Base-by-base conservation (phyloP, 2,329 filamentous ascomycete genomes). In the Grosmannia serpens region DNA sequence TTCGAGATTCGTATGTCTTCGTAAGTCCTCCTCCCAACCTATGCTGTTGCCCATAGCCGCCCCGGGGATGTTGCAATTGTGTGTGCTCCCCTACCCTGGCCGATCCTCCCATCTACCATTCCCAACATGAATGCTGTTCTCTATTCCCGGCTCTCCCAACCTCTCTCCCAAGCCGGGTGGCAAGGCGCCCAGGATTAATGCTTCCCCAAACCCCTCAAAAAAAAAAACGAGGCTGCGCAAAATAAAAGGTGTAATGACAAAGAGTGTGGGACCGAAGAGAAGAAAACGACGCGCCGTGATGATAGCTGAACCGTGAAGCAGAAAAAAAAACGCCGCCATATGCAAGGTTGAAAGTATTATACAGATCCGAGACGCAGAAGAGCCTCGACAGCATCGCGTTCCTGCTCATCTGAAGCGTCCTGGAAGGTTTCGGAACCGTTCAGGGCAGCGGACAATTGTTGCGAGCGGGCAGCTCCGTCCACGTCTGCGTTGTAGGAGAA, bases 351-450 rank as follows among this genome's bases (percentile, higher is more conserved):
- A 68, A 44, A 68, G 64, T 76, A 74, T 82, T 85, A 86, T 82
- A 86, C 77, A 82, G 88, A 91, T 73, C 88, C 87, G 71, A 94
- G 86, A 71, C 85, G 83, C 67, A 94, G 77, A 68, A 92, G 82
- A 64, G 88, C 89, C 71, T 90, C 88, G 63, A 91, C 82, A 58
- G 89, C 89, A 71, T 90, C 88, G 66, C 86, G 85, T 76, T 92
- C 89, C 72, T 90, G 86, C 61, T 84, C 81, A 69, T 86, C 83
- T 58, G 83, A 80, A 61, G 80, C 72, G 61, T 79, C 72, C 60
- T 77, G 74, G 66, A 83, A 73, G 70, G 81, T 73, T 65, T 82
- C 73, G 65, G 77, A 77, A 66, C 71, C 70, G 62, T 74, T 59
- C 8, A 56, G 38, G 4, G 59, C 44, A 20, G 52, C 31, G 9